Evolutionary conservation across 129 eudicot genomes (phyloP), one percentile per base, ranked within the genome.

Genomic region (Glebionis coronaria): DNA sequence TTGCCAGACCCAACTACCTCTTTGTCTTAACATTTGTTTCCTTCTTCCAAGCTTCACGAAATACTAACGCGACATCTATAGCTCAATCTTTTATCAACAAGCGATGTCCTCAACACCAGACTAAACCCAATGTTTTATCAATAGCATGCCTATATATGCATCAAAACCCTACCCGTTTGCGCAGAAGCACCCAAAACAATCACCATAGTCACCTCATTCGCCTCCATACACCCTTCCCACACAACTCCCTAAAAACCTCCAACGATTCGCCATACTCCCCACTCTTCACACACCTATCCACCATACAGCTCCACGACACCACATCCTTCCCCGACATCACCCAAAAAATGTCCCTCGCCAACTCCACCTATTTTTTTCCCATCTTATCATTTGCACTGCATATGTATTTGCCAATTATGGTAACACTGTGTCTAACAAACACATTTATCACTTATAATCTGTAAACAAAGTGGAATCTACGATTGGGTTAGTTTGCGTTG

Each of bases 41-140:
- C 68, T 65, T 71, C 61, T 40, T 16, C 0, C 73, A 51, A 60
- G 74, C 81, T 44, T 44, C 85, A 56, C 65, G 87, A 71, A 92
- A 92, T 5, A 28, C 64, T 62, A 92, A 20, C 0, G 96, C 98
- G 44, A 84, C 82, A 19, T 84, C 82, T 46, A 92, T 79, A 16
- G 91, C 89, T 25, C 98, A 96, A 74, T 91, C 86, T 77, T 92
- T 92, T 92, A 68, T 92, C 98, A 51, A 92, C 88, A 55, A 88
- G 82, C 6, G 91, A 83, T 1, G 98, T 92, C 57, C 80, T 65
- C 68, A 92, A 70, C 12, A 56, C 76, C 27, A 92, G 76, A 27
- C 85, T 88, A 16, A 84, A 52, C 14, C 76, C 75, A 70, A 92
- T 61, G 40, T 61, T 29, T 88, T 80, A 51, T 92, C 91, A 2